Conservation (phyloP, 768 basidiomycete species). For the Suillus cothurnatus region DNA sequence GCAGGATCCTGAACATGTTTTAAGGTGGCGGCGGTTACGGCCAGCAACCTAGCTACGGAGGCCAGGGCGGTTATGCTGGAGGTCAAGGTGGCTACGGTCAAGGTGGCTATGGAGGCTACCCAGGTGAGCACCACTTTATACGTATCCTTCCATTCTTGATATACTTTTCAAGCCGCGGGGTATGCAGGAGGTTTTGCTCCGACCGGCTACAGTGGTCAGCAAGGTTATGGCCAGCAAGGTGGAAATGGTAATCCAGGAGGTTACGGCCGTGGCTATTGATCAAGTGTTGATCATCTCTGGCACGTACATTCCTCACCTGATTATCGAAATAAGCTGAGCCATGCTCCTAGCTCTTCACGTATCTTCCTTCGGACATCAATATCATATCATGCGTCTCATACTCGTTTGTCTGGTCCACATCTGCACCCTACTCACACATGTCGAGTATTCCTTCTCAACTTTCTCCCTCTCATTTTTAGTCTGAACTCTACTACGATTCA, state of each 20-base stretch:
- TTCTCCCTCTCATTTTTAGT: not conserved
- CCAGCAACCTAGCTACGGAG: constrained; percentile 26
- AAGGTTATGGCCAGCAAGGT: constrained; percentile 14
- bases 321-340: not conserved
- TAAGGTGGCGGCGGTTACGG: constrained; percentile 30
- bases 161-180: constrained; percentile 25
- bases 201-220: constrained; percentile 28
- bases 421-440: not conserved
- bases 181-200: constrained; percentile 13
- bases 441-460: constrained; percentile 1
- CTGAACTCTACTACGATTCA: constrained; percentile 16
- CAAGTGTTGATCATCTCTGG: not conserved
- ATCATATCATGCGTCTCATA: not conserved
- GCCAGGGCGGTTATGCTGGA: constrained; percentile 31
- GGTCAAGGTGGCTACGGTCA: constrained; percentile 27
- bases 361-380: not conserved
- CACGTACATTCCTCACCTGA: constrained; percentile 8
- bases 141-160: constrained; percentile 13
- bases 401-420: not conserved
- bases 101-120: constrained; percentile 31
- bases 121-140: constrained; percentile 16
- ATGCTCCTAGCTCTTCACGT: not conserved
- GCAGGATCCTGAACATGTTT: constrained; percentile 18
- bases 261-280: constrained; percentile 12
- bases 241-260: constrained; percentile 38